phyloP scores from a whole-genome alignment of 768 basidiomycete species.

The Heimioporus sp. region DNA sequence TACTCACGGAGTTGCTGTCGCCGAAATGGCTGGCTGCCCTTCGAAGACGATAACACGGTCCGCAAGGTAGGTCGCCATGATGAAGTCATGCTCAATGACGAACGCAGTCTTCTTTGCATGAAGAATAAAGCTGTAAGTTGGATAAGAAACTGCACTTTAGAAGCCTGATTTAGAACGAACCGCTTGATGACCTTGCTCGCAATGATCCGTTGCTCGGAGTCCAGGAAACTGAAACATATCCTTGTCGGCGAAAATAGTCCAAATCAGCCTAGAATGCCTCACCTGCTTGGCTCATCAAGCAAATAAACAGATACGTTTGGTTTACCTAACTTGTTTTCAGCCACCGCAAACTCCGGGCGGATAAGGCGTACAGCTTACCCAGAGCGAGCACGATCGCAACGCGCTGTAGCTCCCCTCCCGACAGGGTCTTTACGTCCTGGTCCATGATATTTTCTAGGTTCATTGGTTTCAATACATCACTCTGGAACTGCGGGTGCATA shows the following conservation, averaged over 20 bases:
- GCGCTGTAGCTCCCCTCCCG: slow-evolving; percentile 97
- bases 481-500: slow-evolving; percentile 99
- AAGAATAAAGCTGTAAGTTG: slow-evolving; percentile 70
- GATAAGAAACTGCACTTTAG: slow-evolving; percentile 1
- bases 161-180: slow-evolving; percentile 33
- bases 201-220: slow-evolving; percentile 99
- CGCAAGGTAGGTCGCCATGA: slow-evolving; percentile 99
- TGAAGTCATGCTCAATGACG: slow-evolving; percentile 99
- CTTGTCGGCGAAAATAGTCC: slow-evolving; percentile 1
- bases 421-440: slow-evolving; percentile 96
- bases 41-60: slow-evolving; percentile 96
- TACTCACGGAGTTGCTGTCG: slow-evolving; percentile 87
- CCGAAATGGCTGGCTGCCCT: slow-evolving; percentile 80
- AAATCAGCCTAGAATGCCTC: slow-evolving; percentile 17
- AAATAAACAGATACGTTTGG: slow-evolving; percentile 86
- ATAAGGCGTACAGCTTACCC: slow-evolving; percentile 43
- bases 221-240: slow-evolving; percentile 67
- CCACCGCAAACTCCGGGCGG: not conserved
- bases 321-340: slow-evolving; percentile 47
- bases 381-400: slow-evolving; percentile 95
- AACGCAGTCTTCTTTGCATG: slow-evolving; percentile 98
- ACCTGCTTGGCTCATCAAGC: slow-evolving; percentile 91
- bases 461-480: slow-evolving; percentile 98
- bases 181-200: slow-evolving; percentile 98
- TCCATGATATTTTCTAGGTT: slow-evolving; percentile 91